Percentiles rank a stretch among this genome's conserved stretches.
phyloP scores from a whole-genome alignment of 2,329 filamentous ascomycete genomes.

The Colletotrichum cuscutae region DNA sequence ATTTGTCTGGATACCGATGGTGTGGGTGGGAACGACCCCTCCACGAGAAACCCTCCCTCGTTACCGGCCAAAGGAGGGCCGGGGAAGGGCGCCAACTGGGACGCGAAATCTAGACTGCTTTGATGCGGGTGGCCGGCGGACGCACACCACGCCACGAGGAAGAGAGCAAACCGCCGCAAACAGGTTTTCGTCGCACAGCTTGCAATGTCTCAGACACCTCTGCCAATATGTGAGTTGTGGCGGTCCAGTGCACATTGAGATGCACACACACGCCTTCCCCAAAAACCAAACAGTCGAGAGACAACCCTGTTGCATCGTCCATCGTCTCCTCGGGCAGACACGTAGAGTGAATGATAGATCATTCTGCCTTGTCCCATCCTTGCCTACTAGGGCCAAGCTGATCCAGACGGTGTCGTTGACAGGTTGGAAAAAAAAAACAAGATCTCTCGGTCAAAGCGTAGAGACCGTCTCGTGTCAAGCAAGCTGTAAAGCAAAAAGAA shows the following conservation, averaged over 20 bases:
- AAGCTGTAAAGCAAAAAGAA: background rate
- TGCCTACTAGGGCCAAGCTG: background rate
- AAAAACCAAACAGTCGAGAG: background rate
- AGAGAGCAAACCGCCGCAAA: conserved; percentile 10
- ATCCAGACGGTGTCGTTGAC: conserved; percentile 3
- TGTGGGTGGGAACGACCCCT: conserved; percentile 10
- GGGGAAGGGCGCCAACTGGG: background rate
- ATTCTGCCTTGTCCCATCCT: conserved; percentile 15
- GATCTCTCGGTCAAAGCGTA: background rate
- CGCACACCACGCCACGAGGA: conserved; percentile 27
- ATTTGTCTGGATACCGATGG: conserved; percentile 21
- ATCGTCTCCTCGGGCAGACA: background rate
- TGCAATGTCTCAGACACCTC: conserved; percentile 20
- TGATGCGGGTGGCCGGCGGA: conserved; percentile 14
- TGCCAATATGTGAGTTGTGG: conserved; percentile 6
- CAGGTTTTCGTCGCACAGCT: conserved; percentile 26
- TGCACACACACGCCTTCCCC: conserved; percentile 7
- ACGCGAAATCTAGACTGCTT: conserved; percentile 8
- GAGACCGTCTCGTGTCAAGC: background rate
- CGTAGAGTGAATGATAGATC: background rate
- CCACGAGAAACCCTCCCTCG: background rate
- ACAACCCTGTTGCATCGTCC: background rate
- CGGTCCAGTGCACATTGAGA: conserved; percentile 16
- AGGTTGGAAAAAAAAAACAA: conserved; percentile 3
- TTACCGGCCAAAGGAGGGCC: background rate